A percentile compares a stretch with the other conserved stretches of the same genome.
These are phyloP conservation scores for Penium margaritaceum DNA, from an alignment of 139 green algal species.

Conservation along the genomic window DNA sequence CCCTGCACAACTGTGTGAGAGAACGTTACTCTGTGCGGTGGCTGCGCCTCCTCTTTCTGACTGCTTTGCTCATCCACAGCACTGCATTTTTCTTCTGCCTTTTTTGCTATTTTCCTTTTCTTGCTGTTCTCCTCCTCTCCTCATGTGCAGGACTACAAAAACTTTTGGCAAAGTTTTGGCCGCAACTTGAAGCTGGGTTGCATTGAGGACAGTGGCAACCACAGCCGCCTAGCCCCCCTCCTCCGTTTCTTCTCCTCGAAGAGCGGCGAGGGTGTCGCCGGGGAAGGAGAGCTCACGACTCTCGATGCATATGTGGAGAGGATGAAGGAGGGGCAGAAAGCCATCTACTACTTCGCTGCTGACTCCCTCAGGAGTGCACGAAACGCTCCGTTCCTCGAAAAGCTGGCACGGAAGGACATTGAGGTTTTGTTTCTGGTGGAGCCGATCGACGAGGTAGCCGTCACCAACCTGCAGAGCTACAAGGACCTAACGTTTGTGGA, in stretches of 20 bases:
- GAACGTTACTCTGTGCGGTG: too few species aligned
- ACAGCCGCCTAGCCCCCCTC: constrained; percentile 67
- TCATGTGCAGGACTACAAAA: constrained; percentile 49
- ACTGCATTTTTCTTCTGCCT: too few species aligned
- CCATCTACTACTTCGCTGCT: constrained; percentile 89
- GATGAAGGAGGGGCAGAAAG: constrained; percentile 85
- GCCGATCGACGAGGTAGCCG: constrained; percentile 85
- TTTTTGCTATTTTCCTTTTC: too few species aligned
- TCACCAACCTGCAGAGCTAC: constrained; percentile 76
- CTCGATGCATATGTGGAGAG: constrained; percentile 76
- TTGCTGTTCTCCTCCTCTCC: background rate
- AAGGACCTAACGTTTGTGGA: constrained; percentile 79
- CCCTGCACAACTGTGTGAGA: too few species aligned
- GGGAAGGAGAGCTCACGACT: constrained; percentile 56
- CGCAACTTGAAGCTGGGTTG: constrained; percentile 80
- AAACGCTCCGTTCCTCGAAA: constrained; percentile 77
- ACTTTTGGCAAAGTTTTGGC: constrained; percentile 89
- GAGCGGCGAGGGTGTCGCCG: too few species aligned
- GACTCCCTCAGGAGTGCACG: constrained; percentile 54
- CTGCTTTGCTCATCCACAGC: too few species aligned
- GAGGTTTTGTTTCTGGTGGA: constrained; percentile 94
- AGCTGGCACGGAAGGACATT: constrained; percentile 66
- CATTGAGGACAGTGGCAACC: constrained; percentile 80
- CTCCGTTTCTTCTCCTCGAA: constrained; percentile 71
- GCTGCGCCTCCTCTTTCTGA: too few species aligned